A percentile compares a stretch with the other conserved stretches of the same genome.
These are phyloP conservation scores for Pezicula radicicola DNA, from an alignment of 2,329 filamentous ascomycete species.

Conservation along the genomic window DNA sequence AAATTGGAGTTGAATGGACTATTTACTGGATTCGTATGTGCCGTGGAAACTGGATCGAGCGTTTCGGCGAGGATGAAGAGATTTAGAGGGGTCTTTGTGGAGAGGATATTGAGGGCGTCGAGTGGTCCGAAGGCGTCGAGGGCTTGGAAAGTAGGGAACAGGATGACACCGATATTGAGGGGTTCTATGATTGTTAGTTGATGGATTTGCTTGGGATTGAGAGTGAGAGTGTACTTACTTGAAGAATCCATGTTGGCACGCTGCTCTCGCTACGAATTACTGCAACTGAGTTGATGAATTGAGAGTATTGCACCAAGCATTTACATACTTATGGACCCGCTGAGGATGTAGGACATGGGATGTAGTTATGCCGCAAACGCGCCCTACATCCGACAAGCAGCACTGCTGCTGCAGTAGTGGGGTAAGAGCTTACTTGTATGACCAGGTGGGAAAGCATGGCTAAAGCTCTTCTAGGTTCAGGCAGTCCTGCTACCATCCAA, in stretches of 20 bases:
- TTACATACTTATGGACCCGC: no score
- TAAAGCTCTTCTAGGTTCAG: no score
- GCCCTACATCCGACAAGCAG: no score
- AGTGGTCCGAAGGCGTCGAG: conserved; percentile 27
- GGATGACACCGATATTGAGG: conserved; percentile 15
- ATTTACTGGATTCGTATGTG: background rate
- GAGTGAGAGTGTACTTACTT: background rate
- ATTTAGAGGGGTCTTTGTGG: conserved; percentile 9
- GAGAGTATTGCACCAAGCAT: no score
- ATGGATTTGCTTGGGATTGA: background rate
- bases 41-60: conserved; percentile 17
- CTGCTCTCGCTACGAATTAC: background rate
- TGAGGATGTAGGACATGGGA: no score
- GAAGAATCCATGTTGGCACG: background rate
- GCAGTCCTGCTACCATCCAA: no score
- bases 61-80: conserved; percentile 16
- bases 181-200: background rate
- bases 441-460: no score
- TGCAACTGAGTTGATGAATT: background rate
- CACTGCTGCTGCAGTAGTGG: no score
- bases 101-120: conserved; percentile 21
- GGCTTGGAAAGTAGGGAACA: conserved; percentile 23
- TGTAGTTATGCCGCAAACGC: no score
- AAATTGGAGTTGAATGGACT: conserved; percentile 8
- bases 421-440: no score